A percentile compares a stretch with the other conserved stretches of the same genome.
These are phyloP conservation scores for Peziza echinospora DNA, from an alignment of 495 filamentous ascomycete species.

Conservation along the genomic window DNA sequence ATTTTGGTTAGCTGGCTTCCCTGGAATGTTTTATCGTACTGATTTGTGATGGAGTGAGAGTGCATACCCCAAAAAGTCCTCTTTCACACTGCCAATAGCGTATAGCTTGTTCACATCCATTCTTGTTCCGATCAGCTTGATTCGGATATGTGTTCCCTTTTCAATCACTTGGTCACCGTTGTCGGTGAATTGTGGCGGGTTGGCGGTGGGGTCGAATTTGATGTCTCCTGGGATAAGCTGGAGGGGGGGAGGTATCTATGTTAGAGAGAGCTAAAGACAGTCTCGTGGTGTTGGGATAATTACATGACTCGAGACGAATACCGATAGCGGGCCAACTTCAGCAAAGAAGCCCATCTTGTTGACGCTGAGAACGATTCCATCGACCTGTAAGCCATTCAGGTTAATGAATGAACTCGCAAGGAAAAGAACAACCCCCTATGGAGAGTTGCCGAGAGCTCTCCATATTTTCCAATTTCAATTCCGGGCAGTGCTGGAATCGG, in stretches of 20 bases:
- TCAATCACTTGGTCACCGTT: slow-evolving; percentile 85
- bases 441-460: not conserved
- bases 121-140: slow-evolving; percentile 81
- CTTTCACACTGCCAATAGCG: slow-evolving; percentile 93
- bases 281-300: slow-evolving; percentile 21
- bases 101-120: slow-evolving; percentile 83
- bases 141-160: slow-evolving; percentile 72
- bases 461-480: not conserved
- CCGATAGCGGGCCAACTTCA: slow-evolving; percentile 62
- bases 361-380: slow-evolving; percentile 74
- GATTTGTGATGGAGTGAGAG: no score
- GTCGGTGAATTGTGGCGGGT: slow-evolving; percentile 64
- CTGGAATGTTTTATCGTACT: no score
- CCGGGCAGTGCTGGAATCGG: no score
- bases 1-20: no score
- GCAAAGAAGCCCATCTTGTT: slow-evolving; percentile 85
- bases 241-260: not conserved
- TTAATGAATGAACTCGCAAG: no score
- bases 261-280: slow-evolving; percentile 13
- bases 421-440: no score
- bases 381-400: no score
- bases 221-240: slow-evolving; percentile 85
- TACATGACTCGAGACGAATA: slow-evolving; percentile 79
- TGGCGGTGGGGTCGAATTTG: slow-evolving; percentile 76
- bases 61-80: slow-evolving; percentile 26